phyloP scores from a whole-genome alignment of 306 rosid genomes.

The Cicer arietinum region DNA sequence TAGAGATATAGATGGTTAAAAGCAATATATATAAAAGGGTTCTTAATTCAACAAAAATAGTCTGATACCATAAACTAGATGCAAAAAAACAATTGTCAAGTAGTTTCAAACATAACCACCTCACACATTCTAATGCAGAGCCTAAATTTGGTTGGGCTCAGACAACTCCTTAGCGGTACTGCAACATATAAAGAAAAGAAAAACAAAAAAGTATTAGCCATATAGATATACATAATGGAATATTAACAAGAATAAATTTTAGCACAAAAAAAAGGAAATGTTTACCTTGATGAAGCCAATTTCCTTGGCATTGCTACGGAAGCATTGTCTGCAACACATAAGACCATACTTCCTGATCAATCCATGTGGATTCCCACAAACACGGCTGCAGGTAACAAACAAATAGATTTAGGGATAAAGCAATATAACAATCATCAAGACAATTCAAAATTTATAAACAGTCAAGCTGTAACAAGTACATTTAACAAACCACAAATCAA shows the following conservation, averaged over 20 bases:
- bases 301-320: slow-evolving; percentile 97
- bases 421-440: slow-evolving; percentile 13
- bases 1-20: not conserved
- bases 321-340: slow-evolving; percentile 98
- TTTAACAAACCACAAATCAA: not conserved
- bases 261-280: not conserved
- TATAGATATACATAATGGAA: not conserved
- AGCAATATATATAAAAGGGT: slow-evolving; percentile 31
- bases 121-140: slow-evolving; percentile 33
- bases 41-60: slow-evolving; percentile 37
- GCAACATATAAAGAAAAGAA: slow-evolving; percentile 39
- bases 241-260: not conserved
- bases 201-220: not conserved
- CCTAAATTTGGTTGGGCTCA: not conserved
- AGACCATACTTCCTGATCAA: slow-evolving; percentile 92
- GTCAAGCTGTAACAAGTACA: no score
- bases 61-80: slow-evolving; percentile 39
- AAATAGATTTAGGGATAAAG: not conserved
- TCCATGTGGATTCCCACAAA: slow-evolving; percentile 89
- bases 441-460: not conserved
- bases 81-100: slow-evolving; percentile 35
- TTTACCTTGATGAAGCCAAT: slow-evolving; percentile 91
- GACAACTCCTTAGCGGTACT: slow-evolving; percentile 66
- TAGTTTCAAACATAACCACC: slow-evolving; percentile 39
- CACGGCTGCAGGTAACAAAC: slow-evolving; percentile 46